A percentile compares a stretch with the other conserved stretches of the same genome.
These are phyloP conservation scores for Pelargonium cotyledonis DNA, from an alignment of 441 rosid species.

Conservation along the genomic window DNA sequence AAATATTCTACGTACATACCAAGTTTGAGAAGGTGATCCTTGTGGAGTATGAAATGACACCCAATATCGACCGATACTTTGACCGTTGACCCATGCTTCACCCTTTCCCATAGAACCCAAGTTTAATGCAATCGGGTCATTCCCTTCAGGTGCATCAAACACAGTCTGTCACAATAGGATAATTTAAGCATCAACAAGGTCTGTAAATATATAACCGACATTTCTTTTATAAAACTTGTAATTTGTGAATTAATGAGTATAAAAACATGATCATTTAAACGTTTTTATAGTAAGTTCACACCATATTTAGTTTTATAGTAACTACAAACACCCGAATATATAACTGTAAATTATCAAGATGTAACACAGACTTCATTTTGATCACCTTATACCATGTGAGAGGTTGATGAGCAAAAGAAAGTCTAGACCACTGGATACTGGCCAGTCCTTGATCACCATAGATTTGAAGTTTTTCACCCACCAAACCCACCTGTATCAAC, in stretches of 20 bases:
- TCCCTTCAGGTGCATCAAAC: conserved; percentile 23
- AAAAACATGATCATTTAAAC: too few species aligned
- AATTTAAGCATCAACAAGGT: too few species aligned
- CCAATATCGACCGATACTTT: conserved; percentile 40
- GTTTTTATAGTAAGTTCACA: too few species aligned
- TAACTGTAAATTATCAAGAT: background rate
- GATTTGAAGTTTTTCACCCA: conserved; percentile 15
- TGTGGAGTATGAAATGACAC: too few species aligned
- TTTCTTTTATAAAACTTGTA: too few species aligned
- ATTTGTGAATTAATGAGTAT: too few species aligned
- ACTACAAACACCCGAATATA: too few species aligned
- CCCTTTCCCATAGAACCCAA: conserved; percentile 42
- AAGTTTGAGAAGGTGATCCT: too few species aligned
- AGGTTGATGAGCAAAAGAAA: conserved; percentile 9
- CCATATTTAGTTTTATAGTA: too few species aligned
- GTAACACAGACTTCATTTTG: too few species aligned
- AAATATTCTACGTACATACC: too few species aligned
- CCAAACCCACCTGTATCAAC: conserved; percentile 18
- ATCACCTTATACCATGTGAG: conserved; percentile 28
- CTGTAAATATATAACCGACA: too few species aligned
- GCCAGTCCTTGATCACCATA: conserved; percentile 9
- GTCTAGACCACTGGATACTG: conserved; percentile 10
- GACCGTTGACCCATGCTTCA: conserved; percentile 35
- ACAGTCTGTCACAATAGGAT: conserved; percentile 10
- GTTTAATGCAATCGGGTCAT: conserved; percentile 38